Percentiles rank a stretch among this genome's conserved stretches.
phyloP scores from a whole-genome alignment of 2,329 filamentous ascomycete species.

The Geosmithia putterillii region DNA sequence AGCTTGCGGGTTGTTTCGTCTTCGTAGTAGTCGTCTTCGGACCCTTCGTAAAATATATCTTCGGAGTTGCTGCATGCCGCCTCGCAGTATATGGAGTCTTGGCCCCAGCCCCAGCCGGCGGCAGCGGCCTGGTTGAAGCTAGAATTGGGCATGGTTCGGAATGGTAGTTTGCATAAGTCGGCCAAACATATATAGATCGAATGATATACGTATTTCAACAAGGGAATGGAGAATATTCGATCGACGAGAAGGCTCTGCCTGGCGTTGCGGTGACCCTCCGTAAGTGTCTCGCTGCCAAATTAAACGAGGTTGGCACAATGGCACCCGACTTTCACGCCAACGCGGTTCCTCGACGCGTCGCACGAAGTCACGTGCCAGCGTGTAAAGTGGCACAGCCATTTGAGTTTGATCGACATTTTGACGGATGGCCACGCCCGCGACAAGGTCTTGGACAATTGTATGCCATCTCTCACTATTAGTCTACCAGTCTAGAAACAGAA shows the following conservation, averaged over 20 bases:
- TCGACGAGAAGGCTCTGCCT: not conserved
- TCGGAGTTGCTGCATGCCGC: constrained; percentile 22
- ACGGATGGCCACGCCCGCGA: not conserved
- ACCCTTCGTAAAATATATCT: constrained; percentile 41
- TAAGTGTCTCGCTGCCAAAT: not conserved
- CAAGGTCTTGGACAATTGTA: not conserved
- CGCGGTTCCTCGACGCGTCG: constrained; percentile 12
- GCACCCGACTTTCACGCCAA: not conserved
- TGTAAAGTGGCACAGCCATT: constrained; percentile 14
- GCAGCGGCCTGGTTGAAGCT: constrained; percentile 5
- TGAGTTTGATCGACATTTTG: not conserved
- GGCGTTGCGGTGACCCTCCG: not conserved
- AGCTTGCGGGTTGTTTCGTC: constrained; percentile 30
- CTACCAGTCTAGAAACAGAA: too few species aligned
- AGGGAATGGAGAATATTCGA: not conserved
- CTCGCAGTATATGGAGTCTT: constrained; percentile 33
- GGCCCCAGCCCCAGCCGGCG: constrained; percentile 13
- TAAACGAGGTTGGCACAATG: not conserved
- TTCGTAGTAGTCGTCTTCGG: constrained; percentile 43
- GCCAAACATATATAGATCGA: not conserved
- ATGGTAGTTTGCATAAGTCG: not conserved
- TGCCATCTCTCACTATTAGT: not conserved
- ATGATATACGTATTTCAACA: not conserved
- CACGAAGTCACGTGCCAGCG: constrained; percentile 21
- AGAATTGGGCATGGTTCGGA: not conserved